These are phyloP conservation scores for Lichtheimia hyalospora DNA, from an alignment of 371 early-diverging fungal species.

Conservation along the genomic window DNA sequence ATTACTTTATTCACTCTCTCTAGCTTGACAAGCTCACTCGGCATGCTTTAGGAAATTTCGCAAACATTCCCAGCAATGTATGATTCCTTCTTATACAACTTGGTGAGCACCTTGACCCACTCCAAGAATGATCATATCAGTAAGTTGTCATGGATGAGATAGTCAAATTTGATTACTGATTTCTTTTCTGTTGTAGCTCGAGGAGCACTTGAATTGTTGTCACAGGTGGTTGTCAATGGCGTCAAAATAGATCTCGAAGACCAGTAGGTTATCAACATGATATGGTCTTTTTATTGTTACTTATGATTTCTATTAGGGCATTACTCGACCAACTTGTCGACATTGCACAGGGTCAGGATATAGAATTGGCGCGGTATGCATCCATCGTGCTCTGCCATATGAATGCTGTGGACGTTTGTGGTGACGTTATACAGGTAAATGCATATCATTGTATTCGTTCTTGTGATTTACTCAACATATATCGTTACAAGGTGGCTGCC, in stretches of 20 bases:
- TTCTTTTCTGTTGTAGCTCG: background rate
- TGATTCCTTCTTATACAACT: constrained; percentile 7
- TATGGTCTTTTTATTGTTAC: background rate
- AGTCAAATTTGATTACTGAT: background rate
- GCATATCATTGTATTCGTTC: background rate
- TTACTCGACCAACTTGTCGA: constrained; percentile 38
- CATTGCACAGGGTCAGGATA: constrained; percentile 48
- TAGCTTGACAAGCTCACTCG: no score
- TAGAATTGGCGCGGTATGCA: constrained; percentile 60
- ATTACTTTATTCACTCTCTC: background rate
- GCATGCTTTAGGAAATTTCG: constrained; percentile 16
- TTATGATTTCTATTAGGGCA: constrained; percentile 16
- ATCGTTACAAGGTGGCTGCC: background rate
- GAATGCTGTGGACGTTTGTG: constrained; percentile 7
- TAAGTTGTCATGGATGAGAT: background rate
- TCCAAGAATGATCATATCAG: background rate
- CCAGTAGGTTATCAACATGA: background rate
- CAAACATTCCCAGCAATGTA: constrained; percentile 20
- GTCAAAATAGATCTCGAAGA: background rate
- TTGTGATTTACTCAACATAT: background rate
- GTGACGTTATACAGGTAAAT: constrained; percentile 5
- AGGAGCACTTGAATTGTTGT: constrained; percentile 7
- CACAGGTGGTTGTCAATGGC: constrained; percentile 1
- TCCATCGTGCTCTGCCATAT: constrained; percentile 57
- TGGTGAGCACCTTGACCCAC: background rate